Conservation (phyloP, 1,284 basidiomycete species). For the Agaricales sp. region DNA sequence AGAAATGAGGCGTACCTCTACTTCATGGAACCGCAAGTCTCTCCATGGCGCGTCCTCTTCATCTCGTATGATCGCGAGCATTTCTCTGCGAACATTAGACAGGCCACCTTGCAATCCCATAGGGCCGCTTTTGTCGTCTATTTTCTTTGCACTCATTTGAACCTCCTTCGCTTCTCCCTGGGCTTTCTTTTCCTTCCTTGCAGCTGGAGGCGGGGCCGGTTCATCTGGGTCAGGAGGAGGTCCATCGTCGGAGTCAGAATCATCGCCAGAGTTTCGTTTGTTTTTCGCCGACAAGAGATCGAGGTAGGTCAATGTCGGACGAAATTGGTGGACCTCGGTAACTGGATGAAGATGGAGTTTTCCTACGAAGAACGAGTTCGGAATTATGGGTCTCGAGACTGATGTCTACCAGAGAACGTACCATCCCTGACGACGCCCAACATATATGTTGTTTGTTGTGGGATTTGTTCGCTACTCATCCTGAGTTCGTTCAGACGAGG, state of each 20-base stretch:
- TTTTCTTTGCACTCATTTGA: constrained; percentile 61
- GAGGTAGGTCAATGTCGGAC: constrained; percentile 70
- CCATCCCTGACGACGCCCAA: constrained; percentile 65
- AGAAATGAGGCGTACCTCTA: constrained; percentile 35
- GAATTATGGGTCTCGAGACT: too few species aligned
- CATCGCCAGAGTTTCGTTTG: constrained; percentile 41
- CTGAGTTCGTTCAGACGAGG: constrained; percentile 56
- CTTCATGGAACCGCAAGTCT: constrained; percentile 50
- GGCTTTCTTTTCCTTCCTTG: constrained; percentile 52
- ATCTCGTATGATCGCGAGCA: constrained; percentile 54
- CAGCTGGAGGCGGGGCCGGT: constrained; percentile 31
- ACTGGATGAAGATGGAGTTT: constrained; percentile 71
- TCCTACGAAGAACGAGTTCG: constrained; percentile 31
- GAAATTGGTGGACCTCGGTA: constrained; percentile 64
- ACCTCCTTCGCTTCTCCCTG: constrained; percentile 57
- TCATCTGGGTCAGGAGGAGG: constrained; percentile 75
- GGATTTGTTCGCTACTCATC: constrained; percentile 60
- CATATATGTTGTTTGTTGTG: constrained; percentile 54
- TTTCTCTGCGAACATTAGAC: constrained; percentile 56
- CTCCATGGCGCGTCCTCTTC: constrained; percentile 73
- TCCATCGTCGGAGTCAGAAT: constrained; percentile 67
- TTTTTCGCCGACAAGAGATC: constrained; percentile 57
- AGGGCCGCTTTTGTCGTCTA: constrained; percentile 44
- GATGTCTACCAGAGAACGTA: constrained; percentile 26
- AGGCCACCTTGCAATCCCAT: constrained; percentile 42